Percentiles rank a stretch among this genome's conserved stretches.
Conservation (phyloP, 2,329 filamentous ascomycete species). For the Nectriaceae sp. region DNA sequence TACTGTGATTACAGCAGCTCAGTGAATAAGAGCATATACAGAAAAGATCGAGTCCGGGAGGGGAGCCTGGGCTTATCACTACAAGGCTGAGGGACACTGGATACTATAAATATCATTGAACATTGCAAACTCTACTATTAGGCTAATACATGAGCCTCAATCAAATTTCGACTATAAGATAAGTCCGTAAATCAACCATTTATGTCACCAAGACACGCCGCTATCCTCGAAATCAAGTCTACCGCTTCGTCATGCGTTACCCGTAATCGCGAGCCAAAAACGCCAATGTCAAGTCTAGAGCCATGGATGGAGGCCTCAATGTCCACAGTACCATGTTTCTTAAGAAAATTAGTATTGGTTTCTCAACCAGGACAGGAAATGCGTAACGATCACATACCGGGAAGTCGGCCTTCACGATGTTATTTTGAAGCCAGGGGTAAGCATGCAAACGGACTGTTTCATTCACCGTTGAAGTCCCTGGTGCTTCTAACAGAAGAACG, state of each 20-base stretch:
- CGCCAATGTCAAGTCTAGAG: constrained; percentile 38
- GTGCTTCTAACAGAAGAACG: background rate
- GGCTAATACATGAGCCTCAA: too few relatives aligned
- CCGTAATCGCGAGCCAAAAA: constrained; percentile 38
- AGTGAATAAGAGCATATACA: too few relatives aligned
- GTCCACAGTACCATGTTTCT: constrained; percentile 45
- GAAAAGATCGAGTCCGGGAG: too few relatives aligned
- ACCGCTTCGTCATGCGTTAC: constrained; percentile 29
- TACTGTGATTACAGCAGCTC: too few relatives aligned
- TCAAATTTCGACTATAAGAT: too few relatives aligned
- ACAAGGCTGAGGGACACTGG: too few relatives aligned
- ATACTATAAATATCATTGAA: too few relatives aligned
- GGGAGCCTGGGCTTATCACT: too few relatives aligned
- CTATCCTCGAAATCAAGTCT: constrained; percentile 28
- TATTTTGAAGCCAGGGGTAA: constrained; percentile 21
- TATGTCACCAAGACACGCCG: constrained; percentile 15
- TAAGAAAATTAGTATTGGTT: constrained; percentile 6
- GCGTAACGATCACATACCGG: constrained; percentile 25
- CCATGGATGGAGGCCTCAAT: constrained; percentile 40
- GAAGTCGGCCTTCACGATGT: constrained; percentile 25
- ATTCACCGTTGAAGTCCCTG: background rate
- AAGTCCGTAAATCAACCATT: too few relatives aligned
- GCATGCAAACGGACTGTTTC: background rate
- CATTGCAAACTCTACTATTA: too few relatives aligned
- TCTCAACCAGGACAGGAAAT: background rate